These are phyloP conservation scores for Fusarium coffeatum DNA, from an alignment of 2,329 filamentous ascomycete genomes.

Conservation along the genomic window DNA sequence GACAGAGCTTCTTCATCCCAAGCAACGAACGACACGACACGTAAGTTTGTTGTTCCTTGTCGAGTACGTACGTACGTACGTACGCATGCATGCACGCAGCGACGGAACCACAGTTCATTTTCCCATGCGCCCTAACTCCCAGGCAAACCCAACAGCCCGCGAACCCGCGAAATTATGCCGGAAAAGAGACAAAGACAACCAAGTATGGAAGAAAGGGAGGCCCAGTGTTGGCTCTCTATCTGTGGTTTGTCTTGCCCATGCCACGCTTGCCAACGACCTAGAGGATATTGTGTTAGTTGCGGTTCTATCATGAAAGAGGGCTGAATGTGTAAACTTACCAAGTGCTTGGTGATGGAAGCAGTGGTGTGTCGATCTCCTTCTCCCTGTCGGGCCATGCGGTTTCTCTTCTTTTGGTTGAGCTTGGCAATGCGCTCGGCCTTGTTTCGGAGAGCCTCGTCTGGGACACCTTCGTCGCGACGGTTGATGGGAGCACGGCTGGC, in stretches of 20 bases:
- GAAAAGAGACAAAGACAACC: slow-evolving; percentile 42
- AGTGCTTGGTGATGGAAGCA: slow-evolving; percentile 85
- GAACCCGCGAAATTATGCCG: slow-evolving; percentile 38
- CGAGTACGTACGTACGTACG: slow-evolving; percentile 28
- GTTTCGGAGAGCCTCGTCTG: slow-evolving; percentile 70
- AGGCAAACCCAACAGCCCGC: slow-evolving; percentile 43
- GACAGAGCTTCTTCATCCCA: slow-evolving; percentile 31
- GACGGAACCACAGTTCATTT: slow-evolving; percentile 39
- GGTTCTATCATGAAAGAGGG: background rate
- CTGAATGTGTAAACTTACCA: slow-evolving; percentile 69
- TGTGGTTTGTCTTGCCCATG: slow-evolving; percentile 86
- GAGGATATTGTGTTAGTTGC: slow-evolving; percentile 21
- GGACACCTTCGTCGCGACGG: slow-evolving; percentile 81
- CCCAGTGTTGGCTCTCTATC: slow-evolving; percentile 57
- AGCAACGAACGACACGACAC: slow-evolving; percentile 34
- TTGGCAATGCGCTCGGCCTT: slow-evolving; percentile 91
- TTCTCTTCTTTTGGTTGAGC: slow-evolving; percentile 97
- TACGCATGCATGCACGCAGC: slow-evolving; percentile 17
- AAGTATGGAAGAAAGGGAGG: slow-evolving; percentile 32
- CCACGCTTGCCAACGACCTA: slow-evolving; percentile 91
- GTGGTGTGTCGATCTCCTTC: slow-evolving; percentile 93
- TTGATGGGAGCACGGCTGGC: slow-evolving; percentile 76
- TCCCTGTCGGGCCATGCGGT: slow-evolving; percentile 95
- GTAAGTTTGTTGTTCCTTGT: slow-evolving; percentile 18
- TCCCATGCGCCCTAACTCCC: slow-evolving; percentile 49